phyloP scores from a whole-genome alignment of 345 rosid species.

The Salix koriyanagi region DNA sequence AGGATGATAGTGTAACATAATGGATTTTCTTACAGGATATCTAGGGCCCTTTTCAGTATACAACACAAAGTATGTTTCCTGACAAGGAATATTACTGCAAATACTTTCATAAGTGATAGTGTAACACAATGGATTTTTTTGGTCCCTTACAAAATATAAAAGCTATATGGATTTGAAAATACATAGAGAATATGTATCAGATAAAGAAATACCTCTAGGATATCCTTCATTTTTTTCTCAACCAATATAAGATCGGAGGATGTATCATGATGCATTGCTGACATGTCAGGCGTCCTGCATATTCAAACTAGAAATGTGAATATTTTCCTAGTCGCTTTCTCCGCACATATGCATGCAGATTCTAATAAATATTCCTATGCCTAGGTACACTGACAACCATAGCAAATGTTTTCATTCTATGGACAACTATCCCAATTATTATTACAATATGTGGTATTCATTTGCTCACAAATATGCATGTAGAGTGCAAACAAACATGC shows the following conservation, averaged over 20 bases:
- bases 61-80: neutral
- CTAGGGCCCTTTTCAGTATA: neutral
- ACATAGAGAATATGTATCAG: neutral
- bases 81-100: neutral
- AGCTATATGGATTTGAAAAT: neutral
- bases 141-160: neutral
- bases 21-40: neutral
- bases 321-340: neutral
- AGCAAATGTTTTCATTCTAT: too few relatives aligned
- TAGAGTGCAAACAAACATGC: too few relatives aligned
- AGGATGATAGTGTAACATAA: neutral
- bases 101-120: neutral
- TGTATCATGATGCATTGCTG: constrained; percentile 75
- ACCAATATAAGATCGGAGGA: constrained; percentile 69
- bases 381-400: too few relatives aligned
- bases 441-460: too few relatives aligned
- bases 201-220: constrained; percentile 46
- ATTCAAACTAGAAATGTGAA: neutral
- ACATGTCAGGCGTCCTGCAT: constrained; percentile 69
- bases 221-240: constrained; percentile 53
- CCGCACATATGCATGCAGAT: too few relatives aligned
- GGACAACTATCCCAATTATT: too few relatives aligned
- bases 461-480: too few relatives aligned
- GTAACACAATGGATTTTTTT: neutral
- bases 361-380: too few relatives aligned